Evolutionary conservation across 2,329 filamentous ascomycete species (phyloP), one percentile per base, ranked within the genome.

Genomic region (Bimuria novae-zelandiae): DNA sequence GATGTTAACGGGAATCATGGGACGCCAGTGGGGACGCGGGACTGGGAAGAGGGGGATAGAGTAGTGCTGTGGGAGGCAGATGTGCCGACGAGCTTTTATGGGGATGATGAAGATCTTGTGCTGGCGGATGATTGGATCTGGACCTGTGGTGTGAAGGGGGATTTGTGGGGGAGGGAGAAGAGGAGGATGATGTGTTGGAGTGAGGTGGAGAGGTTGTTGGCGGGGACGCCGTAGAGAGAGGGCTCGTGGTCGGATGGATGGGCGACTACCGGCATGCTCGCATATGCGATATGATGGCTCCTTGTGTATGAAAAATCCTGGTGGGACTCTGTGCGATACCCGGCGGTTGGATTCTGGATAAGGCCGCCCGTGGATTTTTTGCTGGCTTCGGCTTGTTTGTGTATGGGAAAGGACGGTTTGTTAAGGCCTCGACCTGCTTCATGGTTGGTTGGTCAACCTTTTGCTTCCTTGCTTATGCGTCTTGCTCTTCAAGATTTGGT

Each of bases 21-120:
- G 1, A 65, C 64, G 6, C 67, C 67, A 3, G 17, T 41, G 17
- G 36, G 43, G 3, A 64, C 60, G 0, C 44, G 65, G 35, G 51
- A 58, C 6, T 70, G 66, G 66, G 54, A 49, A 1, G 51, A 54
- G 0, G 51, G 57, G 6, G 67, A 70, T 29, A 40, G 11, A 7
- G 64, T 69, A 2, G 60, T 32, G 3, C 52, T 69, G 4, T 69
- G 62, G 63, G 67, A 70, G 44, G 52, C 56, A 5, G 65, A 70
- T 47, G 64, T 70, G 3, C 63, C 68, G 6, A 64, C 50, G 7
- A 63, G 59, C 35, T 71, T 65, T 42, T 68, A 69, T 36, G 64
- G 66, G 5, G 67, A 69, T 36, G 65, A 67, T 0, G 60, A 65
- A 22, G 59, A 65, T 7, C 25, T 64, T 7, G 37, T 61, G 0